A percentile compares a stretch with the other conserved stretches of the same genome.
Evolutionary conservation across 441 rosid genomes (phyloP).

Genomic region (Adansonia grandidieri): DNA sequence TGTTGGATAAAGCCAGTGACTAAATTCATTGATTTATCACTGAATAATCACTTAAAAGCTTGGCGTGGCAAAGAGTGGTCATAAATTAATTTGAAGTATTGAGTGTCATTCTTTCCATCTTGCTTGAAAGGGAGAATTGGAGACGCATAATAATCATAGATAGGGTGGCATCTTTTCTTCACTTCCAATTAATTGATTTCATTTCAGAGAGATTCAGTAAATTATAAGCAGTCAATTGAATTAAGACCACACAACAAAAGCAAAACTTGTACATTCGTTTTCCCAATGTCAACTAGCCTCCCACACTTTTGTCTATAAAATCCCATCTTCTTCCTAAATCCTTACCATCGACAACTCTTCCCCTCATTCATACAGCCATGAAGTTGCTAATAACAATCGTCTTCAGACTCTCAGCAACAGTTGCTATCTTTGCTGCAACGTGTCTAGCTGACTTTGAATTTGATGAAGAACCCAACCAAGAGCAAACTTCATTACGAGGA

Average conservation of each 20-base stretch:
- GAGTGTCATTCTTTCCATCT: too few species aligned
- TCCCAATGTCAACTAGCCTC: constrained; percentile 25
- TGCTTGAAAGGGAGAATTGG: too few species aligned
- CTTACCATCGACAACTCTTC: not conserved
- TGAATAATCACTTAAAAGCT: too few species aligned
- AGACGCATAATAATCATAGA: constrained; percentile 10
- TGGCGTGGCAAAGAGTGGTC: too few species aligned
- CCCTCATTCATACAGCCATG: not conserved
- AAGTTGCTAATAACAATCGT: not conserved
- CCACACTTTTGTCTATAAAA: constrained; percentile 9
- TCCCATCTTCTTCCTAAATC: not conserved
- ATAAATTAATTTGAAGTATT: too few species aligned
- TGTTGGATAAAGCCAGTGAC: too few species aligned
- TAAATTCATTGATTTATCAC: too few species aligned
- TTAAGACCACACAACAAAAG: constrained; percentile 25
- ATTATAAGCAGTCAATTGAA: constrained; percentile 27
- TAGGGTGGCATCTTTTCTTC: constrained; percentile 26
- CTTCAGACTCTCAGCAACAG: not conserved
- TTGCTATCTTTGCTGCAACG: not conserved
- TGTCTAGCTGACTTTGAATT: not conserved
- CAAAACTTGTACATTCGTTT: constrained; percentile 24
- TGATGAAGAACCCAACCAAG: not conserved
- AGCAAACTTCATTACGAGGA: not conserved
- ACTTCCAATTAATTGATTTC: constrained; percentile 25
- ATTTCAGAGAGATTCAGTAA: constrained; percentile 1